Percentiles rank a stretch among this genome's conserved stretches.
phyloP scores from a whole-genome alignment of 495 filamentous ascomycete genomes.

The Xylaria castorea region DNA sequence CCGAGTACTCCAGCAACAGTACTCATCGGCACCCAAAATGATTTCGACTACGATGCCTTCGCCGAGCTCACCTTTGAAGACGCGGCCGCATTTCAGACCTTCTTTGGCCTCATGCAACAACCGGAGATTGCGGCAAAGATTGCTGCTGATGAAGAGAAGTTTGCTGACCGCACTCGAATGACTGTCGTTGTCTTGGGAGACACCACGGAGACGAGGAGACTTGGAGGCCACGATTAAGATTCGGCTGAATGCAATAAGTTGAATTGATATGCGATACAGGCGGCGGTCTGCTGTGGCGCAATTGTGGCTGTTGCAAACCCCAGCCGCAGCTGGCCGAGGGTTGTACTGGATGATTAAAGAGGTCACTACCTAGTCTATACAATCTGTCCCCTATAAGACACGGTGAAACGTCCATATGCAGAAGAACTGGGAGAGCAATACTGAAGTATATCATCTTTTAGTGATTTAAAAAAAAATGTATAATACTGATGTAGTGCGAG shows the following conservation, averaged over 20 bases:
- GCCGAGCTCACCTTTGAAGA: constrained; percentile 18
- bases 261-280: too few species aligned
- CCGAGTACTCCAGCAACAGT: constrained; percentile 17
- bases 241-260: not conserved
- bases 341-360: too few species aligned
- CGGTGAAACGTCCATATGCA: too few species aligned
- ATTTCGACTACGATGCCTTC: constrained; percentile 16
- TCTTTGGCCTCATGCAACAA: constrained; percentile 1
- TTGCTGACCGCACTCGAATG: constrained; percentile 16
- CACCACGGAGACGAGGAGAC: constrained; percentile 4
- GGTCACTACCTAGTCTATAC: too few species aligned
- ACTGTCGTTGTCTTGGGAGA: constrained; percentile 14
- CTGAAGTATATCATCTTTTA: too few species aligned
- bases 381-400: too few species aligned
- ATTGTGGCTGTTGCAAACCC: too few species aligned
- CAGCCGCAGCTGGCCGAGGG: too few species aligned
- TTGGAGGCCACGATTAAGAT: not conserved
- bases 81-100: constrained; percentile 2
- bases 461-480: too few species aligned
- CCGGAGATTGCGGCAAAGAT: constrained; percentile 13
- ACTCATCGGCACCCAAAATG: constrained; percentile 5
- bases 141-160: constrained; percentile 11
- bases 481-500: too few species aligned
- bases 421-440: too few species aligned
- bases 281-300: too few species aligned